Percentiles rank a stretch among this genome's conserved stretches.
Conservation (phyloP, 2,329 filamentous ascomycete genomes). For the Claviceps monticola region DNA sequence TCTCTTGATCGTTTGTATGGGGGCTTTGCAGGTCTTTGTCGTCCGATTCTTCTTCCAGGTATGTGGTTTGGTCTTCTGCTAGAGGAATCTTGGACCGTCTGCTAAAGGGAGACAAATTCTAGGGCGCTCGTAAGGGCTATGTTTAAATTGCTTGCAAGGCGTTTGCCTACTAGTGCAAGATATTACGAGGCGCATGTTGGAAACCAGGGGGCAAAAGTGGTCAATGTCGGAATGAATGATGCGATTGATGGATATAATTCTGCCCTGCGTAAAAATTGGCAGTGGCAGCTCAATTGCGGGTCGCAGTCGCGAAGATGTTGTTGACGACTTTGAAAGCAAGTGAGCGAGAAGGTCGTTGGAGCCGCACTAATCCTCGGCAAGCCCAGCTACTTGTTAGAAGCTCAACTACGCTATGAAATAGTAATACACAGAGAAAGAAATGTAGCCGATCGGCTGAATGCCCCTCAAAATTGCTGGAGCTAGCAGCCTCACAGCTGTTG, state of each 20-base stretch:
- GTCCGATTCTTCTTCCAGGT: conserved; percentile 98
- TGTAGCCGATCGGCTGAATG: too few species aligned
- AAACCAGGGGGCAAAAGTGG: conserved; percentile 7
- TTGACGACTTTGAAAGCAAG: not conserved
- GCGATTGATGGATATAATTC: conserved; percentile 12
- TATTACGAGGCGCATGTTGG: conserved; percentile 18
- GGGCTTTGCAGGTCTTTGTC: conserved; percentile 88
- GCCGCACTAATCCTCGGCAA: not conserved
- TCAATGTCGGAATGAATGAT: conserved; percentile 9
- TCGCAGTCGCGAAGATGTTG: not conserved
- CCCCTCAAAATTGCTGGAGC: too few species aligned
- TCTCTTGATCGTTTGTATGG: conserved; percentile 86
- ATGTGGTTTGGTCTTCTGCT: conserved; percentile 7
- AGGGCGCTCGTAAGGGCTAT: conserved; percentile 56
- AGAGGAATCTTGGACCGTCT: not conserved
- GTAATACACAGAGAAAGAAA: too few species aligned
- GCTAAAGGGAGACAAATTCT: conserved; percentile 6
- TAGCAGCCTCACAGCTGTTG: too few species aligned
- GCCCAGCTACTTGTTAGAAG: not conserved
- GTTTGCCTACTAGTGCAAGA: conserved; percentile 10
- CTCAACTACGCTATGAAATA: not conserved
- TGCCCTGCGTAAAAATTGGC: conserved; percentile 6
- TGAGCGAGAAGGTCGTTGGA: not conserved
- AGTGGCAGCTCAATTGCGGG: not conserved
- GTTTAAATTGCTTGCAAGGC: conserved; percentile 31